phyloP scores from a whole-genome alignment of 2,329 filamentous ascomycete genomes.

The Orbilia blumenaviensis region DNA sequence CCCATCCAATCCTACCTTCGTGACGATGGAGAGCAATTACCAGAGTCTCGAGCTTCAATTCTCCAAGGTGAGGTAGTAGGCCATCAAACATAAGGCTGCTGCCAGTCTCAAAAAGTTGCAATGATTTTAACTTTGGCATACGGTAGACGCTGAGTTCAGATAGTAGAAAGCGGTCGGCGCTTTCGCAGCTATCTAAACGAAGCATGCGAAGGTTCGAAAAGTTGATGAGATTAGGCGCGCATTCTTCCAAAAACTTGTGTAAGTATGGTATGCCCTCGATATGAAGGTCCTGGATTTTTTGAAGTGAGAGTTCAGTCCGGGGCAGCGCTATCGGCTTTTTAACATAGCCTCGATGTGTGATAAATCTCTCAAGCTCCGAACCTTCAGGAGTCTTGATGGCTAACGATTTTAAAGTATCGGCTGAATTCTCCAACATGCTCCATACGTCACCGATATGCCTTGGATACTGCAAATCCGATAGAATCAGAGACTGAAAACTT shows the following conservation, averaged over 20 bases:
- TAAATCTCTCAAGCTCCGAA: constrained; percentile 6
- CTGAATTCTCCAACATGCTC: constrained; percentile 2
- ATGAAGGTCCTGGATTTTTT: constrained; percentile 10
- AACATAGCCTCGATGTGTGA: not conserved
- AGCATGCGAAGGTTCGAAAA: constrained; percentile 11
- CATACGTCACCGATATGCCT: constrained; percentile 15
- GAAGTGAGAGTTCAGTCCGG: not conserved
- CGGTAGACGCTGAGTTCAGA: not conserved
- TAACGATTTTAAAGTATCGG: constrained; percentile 5
- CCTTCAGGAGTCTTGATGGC: constrained; percentile 4
- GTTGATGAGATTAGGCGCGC: constrained; percentile 23
- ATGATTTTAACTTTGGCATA: constrained; percentile 28
- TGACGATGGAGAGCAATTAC: not conserved
- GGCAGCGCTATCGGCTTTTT: not conserved
- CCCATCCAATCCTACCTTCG: not conserved
- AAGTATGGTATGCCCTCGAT: constrained; percentile 22
- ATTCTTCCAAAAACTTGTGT: constrained; percentile 14
- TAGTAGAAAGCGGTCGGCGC: not conserved
- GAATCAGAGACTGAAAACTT: constrained; percentile 14
- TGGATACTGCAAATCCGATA: constrained; percentile 21
- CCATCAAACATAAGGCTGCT: not conserved
- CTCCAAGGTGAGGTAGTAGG: not conserved
- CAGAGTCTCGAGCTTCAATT: constrained; percentile 15
- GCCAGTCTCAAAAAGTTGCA: constrained; percentile 14
- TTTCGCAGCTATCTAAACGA: constrained; percentile 8